Conservation (phyloP, 2,329 filamentous ascomycete species). For the Lecanosticta acicola region DNA sequence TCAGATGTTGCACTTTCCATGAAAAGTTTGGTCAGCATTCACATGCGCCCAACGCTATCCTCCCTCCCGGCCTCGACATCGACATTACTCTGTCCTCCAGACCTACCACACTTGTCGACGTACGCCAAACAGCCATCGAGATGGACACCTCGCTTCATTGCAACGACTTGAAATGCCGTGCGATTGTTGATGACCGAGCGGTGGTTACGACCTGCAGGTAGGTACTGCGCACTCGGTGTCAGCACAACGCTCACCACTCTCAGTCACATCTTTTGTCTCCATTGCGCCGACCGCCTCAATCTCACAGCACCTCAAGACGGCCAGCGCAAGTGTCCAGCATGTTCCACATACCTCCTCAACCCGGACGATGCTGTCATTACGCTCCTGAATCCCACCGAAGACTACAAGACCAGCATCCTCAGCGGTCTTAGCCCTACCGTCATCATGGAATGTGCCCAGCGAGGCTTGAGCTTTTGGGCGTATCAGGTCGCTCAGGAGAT, state of each 20-base stretch:
- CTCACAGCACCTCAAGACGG: constrained; percentile 52
- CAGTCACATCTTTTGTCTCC: constrained; percentile 79
- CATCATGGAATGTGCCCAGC: constrained; percentile 80
- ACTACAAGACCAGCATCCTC: constrained; percentile 82
- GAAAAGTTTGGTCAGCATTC: too few relatives aligned
- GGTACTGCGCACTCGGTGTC: constrained; percentile 16
- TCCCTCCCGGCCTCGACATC: too few relatives aligned
- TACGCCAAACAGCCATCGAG: too few relatives aligned
- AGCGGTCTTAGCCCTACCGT: constrained; percentile 74
- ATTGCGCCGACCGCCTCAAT: constrained; percentile 62
- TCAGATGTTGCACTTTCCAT: too few relatives aligned
- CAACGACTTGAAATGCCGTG: constrained; percentile 72
- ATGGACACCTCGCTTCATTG: constrained; percentile 76
- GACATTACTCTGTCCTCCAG: too few relatives aligned
- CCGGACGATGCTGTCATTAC: constrained; percentile 70
- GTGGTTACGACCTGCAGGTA: constrained; percentile 88
- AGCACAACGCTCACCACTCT: not conserved
- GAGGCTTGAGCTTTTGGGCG: constrained; percentile 76
- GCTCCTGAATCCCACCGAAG: constrained; percentile 71
- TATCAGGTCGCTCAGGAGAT: constrained; percentile 84
- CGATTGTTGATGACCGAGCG: constrained; percentile 62
- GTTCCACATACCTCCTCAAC: constrained; percentile 60
- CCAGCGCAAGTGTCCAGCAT: constrained; percentile 67
- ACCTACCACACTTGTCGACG: too few relatives aligned
- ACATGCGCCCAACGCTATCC: too few relatives aligned